Percentiles rank a stretch among this genome's conserved stretches.
Conservation (phyloP, 805 yeast species). For the Clavispora asparagi region DNA sequence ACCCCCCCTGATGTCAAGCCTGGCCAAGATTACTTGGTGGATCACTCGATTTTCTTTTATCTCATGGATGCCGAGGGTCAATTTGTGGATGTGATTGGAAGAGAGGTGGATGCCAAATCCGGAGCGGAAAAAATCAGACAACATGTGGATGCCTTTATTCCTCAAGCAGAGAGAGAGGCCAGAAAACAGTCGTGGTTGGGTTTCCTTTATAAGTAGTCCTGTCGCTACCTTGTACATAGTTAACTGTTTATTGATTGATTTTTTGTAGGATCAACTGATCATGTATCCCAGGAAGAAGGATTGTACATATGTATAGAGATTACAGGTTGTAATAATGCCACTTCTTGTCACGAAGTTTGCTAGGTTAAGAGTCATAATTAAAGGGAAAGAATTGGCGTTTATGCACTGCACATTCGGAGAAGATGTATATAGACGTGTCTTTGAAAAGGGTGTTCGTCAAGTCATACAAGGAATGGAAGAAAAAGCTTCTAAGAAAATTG, state of each 20-base stretch:
- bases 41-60: conserved; percentile 95
- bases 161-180: conserved; percentile 63
- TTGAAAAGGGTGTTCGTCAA: too few species aligned
- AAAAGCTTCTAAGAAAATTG: too few species aligned
- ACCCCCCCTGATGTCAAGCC: conserved; percentile 93
- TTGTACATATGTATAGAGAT: too few species aligned
- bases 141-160: conserved; percentile 71
- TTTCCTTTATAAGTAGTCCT: conserved; percentile 43
- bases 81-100: conserved; percentile 90
- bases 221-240: neutral
- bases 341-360: too few species aligned
- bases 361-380: too few species aligned
- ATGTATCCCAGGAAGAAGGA: too few species aligned
- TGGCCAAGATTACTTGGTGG: conserved; percentile 94
- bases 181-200: conserved; percentile 59
- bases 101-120: conserved; percentile 75
- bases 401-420: too few species aligned
- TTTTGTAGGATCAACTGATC: neutral
- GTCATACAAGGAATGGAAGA: too few species aligned
- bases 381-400: too few species aligned
- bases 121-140: conserved; percentile 74
- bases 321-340: too few species aligned
- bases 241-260: neutral
- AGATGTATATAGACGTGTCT: too few species aligned
- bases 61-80: conserved; percentile 98